Evolutionary conservation across 2,329 filamentous ascomycete genomes (phyloP), one percentile per base, ranked within the genome.

Genomic region (Microascus cirrosus): DNA sequence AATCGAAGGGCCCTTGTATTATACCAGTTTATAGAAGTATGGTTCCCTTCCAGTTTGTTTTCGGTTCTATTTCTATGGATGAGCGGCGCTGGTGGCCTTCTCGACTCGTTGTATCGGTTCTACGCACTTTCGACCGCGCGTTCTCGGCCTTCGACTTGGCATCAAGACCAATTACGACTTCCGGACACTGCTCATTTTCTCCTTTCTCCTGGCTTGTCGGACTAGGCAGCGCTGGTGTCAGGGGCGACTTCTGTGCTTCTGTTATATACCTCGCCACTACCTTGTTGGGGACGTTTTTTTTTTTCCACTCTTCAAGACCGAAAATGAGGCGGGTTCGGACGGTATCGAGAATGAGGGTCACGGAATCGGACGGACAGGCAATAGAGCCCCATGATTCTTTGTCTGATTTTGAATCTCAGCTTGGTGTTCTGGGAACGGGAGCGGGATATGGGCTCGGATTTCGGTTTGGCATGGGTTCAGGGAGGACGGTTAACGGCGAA

Each of bases 1-100:
- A 48, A 42, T 55, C 25, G 35, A 32, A 56, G 24, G 34, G 51
- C 15, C 35, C n/a, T 32, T 56, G 55, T 56, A 56, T 56, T 50
- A 56, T 56, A 56, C 50, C 25, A 50, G 20, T 55, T 55, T 28
- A 55, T 32, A 55, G 54, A 50, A 56, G 45, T 50, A 50, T 50
- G 45, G 18, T 50, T 50, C 45, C 20, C 22, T 24, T 50, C 12
- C n/a, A 22, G 45, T 50, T 4, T 24, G 45, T 50, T 50, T 24
- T 24, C 13, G 7, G 45, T 50, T 50, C 22, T 24, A 11, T 24
- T 50, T 22, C 12, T 42, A 13, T 22, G 42, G 42, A 48, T 11
- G 8, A 22, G 42, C 42, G 20, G 42, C 42, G 18, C 20, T 22
- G 36, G 36, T 42, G 36, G 36, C 15, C 36, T 13, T 11, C 42